Conservation (phyloP, 495 filamentous ascomycete genomes). For the Aspergillus haitiensis region DNA sequence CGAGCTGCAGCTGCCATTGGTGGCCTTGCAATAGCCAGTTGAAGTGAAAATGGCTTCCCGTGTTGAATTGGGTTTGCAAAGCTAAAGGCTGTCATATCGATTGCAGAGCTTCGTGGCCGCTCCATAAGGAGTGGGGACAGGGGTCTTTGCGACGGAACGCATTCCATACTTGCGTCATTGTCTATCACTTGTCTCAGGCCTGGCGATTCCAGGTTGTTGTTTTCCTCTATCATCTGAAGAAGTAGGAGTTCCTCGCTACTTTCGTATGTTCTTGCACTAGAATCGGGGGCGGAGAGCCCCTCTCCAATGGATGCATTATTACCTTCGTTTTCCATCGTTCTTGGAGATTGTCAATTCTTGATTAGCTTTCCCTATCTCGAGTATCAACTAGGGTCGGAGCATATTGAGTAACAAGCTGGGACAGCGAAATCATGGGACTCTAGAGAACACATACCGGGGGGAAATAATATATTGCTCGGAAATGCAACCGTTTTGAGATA, state of each 20-base stretch:
- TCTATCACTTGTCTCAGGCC: slow-evolving; percentile 18
- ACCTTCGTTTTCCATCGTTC: not conserved
- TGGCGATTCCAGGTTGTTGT: slow-evolving; percentile 19
- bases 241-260: slow-evolving; percentile 27
- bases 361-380: too few relatives aligned
- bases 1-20: not conserved
- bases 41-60: slow-evolving; percentile 30
- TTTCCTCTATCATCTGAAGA: slow-evolving; percentile 22
- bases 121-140: slow-evolving; percentile 31
- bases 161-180: not conserved
- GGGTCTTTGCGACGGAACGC: slow-evolving; percentile 4
- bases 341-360: not conserved
- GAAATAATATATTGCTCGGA: too few relatives aligned
- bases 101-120: slow-evolving; percentile 32
- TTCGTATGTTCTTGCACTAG: slow-evolving; percentile 10
- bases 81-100: slow-evolving; percentile 38
- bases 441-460: too few relatives aligned
- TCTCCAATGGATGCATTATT: not conserved
- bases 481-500: too few relatives aligned
- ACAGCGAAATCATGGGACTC: too few relatives aligned
- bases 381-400: too few relatives aligned
- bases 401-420: too few relatives aligned
- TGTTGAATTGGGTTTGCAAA: slow-evolving; percentile 36
- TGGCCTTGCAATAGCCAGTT: slow-evolving; percentile 12
- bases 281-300: not conserved